Base-by-base conservation (phyloP, 768 basidiomycete genomes). In the Hypholoma sublateritium region DNA sequence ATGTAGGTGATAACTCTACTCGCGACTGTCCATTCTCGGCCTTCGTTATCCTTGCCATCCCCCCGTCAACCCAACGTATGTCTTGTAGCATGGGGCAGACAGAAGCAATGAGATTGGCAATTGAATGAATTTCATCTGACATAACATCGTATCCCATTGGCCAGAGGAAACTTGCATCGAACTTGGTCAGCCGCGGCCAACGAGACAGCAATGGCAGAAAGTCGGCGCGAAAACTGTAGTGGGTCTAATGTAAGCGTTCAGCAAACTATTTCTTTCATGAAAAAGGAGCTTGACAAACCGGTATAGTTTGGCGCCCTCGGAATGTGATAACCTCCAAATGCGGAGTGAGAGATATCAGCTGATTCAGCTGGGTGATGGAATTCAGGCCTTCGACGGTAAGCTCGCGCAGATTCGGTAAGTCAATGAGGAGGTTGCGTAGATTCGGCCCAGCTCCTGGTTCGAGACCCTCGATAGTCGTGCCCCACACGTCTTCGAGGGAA, bases 401-500 rank as follows among this genome's bases (percentile, higher is more conserved):
- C 5, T 39, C 41, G 5, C 55, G 57, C 11, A 64, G 36, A 11
- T 57, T 32, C 2, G 57, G 44, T 37, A 57, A 55, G 4, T 39
- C 44, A 14, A 34, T 21, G n/a, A 64, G 50, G 5, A 57, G 45
- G 25, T 57, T 57, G 4, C 28, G 36, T 22, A 37, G 34, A 22
- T 35, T 14, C 24, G 19, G 13, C 22, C 9, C 17, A 19, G 6
- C 16, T 25, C 51, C 54, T n/a, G 50, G 22, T 17, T 47, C 44
- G 4, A 21, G 35, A n/a, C 32, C 45, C 42, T 53, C 43, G 5
- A 16, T 28, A 5, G 46, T 50, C 1, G 53, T 35, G 19, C 59
- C 59, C 62, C 62, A 63, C 21, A 61, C 59, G 25, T 63, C 62
- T 36, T 59, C 59, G 9, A 63, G 45, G 1, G 57, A 53, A 5